Evolutionary conservation across 179 eudicot species (phyloP), one percentile per base, ranked within the genome.

Genomic region (Gypsophila paniculata): DNA sequence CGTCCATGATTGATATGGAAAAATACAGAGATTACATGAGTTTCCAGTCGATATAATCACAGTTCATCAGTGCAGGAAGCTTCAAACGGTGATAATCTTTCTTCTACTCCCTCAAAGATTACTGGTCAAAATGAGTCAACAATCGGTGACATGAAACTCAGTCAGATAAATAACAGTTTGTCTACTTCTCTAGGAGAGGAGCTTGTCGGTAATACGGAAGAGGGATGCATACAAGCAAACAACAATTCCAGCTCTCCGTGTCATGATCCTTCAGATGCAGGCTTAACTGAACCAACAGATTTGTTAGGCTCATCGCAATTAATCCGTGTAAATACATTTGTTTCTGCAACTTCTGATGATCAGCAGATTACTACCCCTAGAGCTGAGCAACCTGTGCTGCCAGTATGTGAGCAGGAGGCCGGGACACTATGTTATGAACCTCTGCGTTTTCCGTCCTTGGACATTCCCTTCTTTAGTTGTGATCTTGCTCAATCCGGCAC

Each of bases 381-480:
- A 68, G 78, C 73, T 69, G 84, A 81, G 72, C 76, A 67, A 42
- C 65, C 75, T 52, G 60, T 38, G 53, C 62, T 49, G 21, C 63
- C 70, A 26, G 69, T 53, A 22, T 71, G 77, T 69, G 79, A 84
- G 63, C 78, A 77, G 48, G 92, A 85, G 54, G 72, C 77, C 1
- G 93, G 95, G 75, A 80, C 80, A 69, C 68, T 94, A 62, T 92
- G 81, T 78, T 94, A 94, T 52, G 95, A 94, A 74, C 99, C 96
- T 69, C 99, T 97, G 62, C 88, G 96, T 65, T 88, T 91, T 78
- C 97, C 99, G 29, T 90, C 90, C 61, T 80, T 94, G 77, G 99
- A 94, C 71, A 74, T 94, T 71, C 99, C 99, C 46, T 94, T 94
- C 74, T 83, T 90, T 53, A 90, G 93, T 75, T 94, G 99, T 78